Conservation (phyloP, 2,329 filamentous ascomycete species). For the Clarireedia hainanense region DNA sequence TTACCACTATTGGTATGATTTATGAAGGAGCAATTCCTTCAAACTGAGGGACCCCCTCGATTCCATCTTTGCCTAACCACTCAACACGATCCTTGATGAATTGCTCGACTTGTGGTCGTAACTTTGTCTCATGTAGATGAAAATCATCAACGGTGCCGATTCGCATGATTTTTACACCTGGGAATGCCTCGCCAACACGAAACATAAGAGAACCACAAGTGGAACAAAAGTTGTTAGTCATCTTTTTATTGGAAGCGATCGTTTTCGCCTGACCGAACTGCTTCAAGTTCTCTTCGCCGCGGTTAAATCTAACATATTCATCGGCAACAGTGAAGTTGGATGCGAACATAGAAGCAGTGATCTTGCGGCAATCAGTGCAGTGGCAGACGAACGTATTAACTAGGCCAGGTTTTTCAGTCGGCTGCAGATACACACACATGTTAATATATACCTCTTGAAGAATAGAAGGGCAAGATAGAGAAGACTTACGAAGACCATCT, state of each 20-base stretch:
- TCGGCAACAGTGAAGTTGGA: constrained; percentile 47
- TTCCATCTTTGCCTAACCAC: constrained; percentile 35
- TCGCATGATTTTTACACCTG: constrained; percentile 41
- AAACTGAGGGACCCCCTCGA: constrained; percentile 31
- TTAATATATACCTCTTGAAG: no score
- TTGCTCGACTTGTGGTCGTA: constrained; percentile 45
- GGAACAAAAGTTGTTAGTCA: constrained; percentile 55
- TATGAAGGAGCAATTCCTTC: not conserved
- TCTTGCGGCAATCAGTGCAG: constrained; percentile 54
- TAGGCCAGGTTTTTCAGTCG: constrained; percentile 38
- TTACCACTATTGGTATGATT: no score
- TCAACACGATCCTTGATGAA: constrained; percentile 43
- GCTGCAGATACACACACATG: constrained; percentile 26
- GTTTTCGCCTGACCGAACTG: constrained; percentile 39
- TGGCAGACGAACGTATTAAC: constrained; percentile 50
- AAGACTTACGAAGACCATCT: constrained; percentile 43
- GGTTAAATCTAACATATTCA: constrained; percentile 38
- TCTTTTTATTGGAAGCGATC: constrained; percentile 38
- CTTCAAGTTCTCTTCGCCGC: constrained; percentile 44
- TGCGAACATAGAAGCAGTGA: constrained; percentile 55
- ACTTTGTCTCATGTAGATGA: constrained; percentile 44
- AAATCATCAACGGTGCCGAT: constrained; percentile 59
- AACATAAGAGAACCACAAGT: constrained; percentile 56
- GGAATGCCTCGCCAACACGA: constrained; percentile 37
- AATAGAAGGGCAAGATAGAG: no score